Conservation (phyloP, 176 grass and related monocot genomes). For the Triticum turgidum region DNA sequence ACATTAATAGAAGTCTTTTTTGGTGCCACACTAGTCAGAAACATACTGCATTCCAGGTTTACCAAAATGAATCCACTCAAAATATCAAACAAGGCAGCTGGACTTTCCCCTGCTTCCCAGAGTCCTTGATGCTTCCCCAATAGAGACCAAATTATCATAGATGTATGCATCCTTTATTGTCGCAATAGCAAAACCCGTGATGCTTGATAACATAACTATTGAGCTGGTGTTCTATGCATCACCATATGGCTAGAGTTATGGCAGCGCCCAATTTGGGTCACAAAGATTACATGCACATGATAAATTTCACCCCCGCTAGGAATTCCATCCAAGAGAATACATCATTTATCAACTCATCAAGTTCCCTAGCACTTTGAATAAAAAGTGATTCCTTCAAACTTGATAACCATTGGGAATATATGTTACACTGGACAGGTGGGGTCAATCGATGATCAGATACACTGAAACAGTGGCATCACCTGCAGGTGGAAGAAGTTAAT, state of each 20-base stretch:
- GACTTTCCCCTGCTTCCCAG: background rate
- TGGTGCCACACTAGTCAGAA: background rate
- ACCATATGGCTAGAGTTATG: background rate
- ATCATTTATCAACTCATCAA: background rate
- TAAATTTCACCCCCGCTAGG: background rate
- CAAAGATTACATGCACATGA: background rate
- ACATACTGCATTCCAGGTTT: background rate
- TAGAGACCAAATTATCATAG: background rate
- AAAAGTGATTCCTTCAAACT: background rate
- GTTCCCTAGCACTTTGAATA: background rate
- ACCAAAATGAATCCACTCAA: background rate
- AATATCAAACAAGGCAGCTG: background rate
- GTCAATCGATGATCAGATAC: background rate
- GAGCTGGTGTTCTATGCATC: background rate
- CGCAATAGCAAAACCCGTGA: background rate
- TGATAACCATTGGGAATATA: background rate
- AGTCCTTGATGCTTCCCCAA: background rate
- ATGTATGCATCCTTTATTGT: background rate
- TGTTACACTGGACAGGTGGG: background rate
- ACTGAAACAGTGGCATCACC: background rate
- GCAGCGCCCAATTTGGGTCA: background rate
- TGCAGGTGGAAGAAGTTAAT: constrained; percentile 17
- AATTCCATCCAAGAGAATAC: background rate
- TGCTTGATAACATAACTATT: background rate
- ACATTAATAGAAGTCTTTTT: background rate